Conservation (phyloP, 1,284 basidiomycete genomes). For the Naganishia albida region DNA sequence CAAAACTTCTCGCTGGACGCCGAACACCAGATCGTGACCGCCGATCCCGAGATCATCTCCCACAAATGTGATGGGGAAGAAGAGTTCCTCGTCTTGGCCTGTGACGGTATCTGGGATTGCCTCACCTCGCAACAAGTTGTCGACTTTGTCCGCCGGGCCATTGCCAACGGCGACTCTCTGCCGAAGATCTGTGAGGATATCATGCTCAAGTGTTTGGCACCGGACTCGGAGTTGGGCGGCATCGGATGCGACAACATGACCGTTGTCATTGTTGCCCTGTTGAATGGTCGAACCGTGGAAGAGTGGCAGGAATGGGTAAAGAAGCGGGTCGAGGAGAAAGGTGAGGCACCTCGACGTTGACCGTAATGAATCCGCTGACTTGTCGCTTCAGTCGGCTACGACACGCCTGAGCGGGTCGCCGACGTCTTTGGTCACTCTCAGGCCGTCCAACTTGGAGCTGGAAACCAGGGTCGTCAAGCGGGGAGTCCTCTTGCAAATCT, state of each 20-base stretch:
- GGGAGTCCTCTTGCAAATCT: slow-evolving; percentile 49
- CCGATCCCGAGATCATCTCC: slow-evolving; percentile 84
- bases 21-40: slow-evolving; percentile 93
- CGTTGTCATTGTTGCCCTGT: slow-evolving; percentile 82
- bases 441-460: slow-evolving; percentile 34
- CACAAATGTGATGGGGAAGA: slow-evolving; percentile 85
- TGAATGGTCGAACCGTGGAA: slow-evolving; percentile 81
- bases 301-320: slow-evolving; percentile 94
- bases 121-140: slow-evolving; percentile 89
- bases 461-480: slow-evolving; percentile 43
- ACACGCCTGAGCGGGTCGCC: slow-evolving; percentile 57
- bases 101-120: slow-evolving; percentile 99
- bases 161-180: slow-evolving; percentile 79
- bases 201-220: slow-evolving; percentile 91
- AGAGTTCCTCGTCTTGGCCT: slow-evolving; percentile 93
- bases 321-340: slow-evolving; percentile 73
- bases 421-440: slow-evolving; percentile 48
- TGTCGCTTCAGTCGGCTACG: slow-evolving; percentile 60
- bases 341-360: slow-evolving; percentile 57
- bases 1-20: slow-evolving; percentile 78
- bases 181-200: slow-evolving; percentile 82
- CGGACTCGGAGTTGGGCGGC: slow-evolving; percentile 88
- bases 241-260: slow-evolving; percentile 99
- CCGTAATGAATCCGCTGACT: neutral
- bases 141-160: slow-evolving; percentile 80